Evolutionary conservation across 345 rosid species (phyloP).

Genomic region (Gossypium turneri): DNA sequence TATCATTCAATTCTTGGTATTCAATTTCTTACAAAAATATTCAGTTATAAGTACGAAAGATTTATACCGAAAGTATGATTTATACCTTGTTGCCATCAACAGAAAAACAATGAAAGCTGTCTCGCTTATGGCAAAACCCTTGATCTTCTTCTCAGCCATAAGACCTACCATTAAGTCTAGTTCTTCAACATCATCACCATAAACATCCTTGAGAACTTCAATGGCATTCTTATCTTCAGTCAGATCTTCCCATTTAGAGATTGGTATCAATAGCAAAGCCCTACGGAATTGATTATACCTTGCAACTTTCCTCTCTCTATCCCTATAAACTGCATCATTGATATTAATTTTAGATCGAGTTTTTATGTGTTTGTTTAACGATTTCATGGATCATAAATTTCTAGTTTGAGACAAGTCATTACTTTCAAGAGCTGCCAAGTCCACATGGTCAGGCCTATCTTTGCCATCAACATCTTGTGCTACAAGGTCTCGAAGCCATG

Average conservation of each 20-base stretch:
- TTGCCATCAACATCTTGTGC: constrained; percentile 38
- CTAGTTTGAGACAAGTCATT: background rate
- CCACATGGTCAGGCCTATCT: constrained; percentile 44
- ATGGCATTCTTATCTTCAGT: constrained; percentile 46
- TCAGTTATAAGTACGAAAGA: background rate
- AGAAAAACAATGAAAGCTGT: constrained; percentile 52
- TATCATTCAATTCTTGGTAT: background rate
- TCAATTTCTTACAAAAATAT: background rate
- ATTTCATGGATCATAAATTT: background rate
- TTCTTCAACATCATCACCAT: constrained; percentile 47
- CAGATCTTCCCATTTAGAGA: constrained; percentile 56
- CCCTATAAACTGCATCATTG: constrained; percentile 42
- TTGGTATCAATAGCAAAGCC: constrained; percentile 40
- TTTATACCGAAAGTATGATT: constrained; percentile 26
- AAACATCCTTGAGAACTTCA: constrained; percentile 39
- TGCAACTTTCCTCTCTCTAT: constrained; percentile 56
- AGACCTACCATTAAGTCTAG: constrained; percentile 55
- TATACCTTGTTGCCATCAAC: constrained; percentile 54
- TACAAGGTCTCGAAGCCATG: constrained; percentile 40
- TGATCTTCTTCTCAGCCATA: constrained; percentile 62
- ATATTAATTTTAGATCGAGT: background rate
- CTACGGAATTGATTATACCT: constrained; percentile 55
- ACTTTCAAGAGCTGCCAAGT: constrained; percentile 57
- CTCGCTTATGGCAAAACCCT: constrained; percentile 63
- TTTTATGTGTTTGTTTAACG: background rate